Base-by-base conservation (phyloP, 495 filamentous ascomycete species). In the Parachaetomium inaequale region DNA sequence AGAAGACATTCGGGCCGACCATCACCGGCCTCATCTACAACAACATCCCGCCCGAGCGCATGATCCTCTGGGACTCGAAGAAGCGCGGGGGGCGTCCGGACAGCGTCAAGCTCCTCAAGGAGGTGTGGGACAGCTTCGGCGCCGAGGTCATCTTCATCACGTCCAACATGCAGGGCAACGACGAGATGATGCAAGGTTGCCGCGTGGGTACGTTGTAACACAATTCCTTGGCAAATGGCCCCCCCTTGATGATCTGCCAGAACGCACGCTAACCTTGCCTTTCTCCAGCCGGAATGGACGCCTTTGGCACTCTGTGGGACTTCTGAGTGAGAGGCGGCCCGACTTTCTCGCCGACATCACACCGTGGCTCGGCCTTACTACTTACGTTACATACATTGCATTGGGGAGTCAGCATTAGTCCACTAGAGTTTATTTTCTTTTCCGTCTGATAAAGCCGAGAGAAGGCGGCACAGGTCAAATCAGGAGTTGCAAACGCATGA, bases 111-210 rank as follows among this genome's bases (percentile, higher is more conserved):
- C 70, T 79, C 14, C 70, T 79, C 57, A 75, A 73, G 65, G 74
- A 76, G 43, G 74, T 73, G 31, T 79, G 74, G 74, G 62, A 61
- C 49, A 76, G 71, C 59, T 79, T 75, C 62, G 74, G 72, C 53
- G 76, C 76, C 25, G 76, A 79, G 66, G 76, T 79, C 52, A 78
- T 79, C 63, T 79, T 79, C 69, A 79, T 79, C 60, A 78, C 76
- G 0, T 76, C 74, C 58, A 79, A 79, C 62, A 74, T 53, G 72
- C 68, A 72, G 57, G 76, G 76, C 23, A 79, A 79, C 54, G 75
- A 76, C 59, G 76, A 79, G 69, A 77, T 79, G 75, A 76, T 78
- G 73, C 72, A 72, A 57, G 76, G 76, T 31, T 79, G 76, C 63
- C 67, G 64, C 58, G 72, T 45, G 59, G 71, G 74, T 76, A 68